Evolutionary conservation across 1,284 basidiomycete genomes (phyloP).

Genomic region (Peniophora sp.): DNA sequence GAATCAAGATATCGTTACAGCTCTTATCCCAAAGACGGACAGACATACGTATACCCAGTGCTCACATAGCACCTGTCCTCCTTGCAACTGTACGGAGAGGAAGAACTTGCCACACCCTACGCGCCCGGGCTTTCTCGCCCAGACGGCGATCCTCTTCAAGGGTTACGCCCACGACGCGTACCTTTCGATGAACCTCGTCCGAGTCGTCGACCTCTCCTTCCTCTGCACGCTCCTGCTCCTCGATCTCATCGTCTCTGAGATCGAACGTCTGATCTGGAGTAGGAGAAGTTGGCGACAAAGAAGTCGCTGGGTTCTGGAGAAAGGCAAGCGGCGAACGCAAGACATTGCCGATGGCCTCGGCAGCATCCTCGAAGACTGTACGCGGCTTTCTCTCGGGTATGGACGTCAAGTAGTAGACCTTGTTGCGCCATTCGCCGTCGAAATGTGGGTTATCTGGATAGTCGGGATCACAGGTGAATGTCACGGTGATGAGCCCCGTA

Average conservation of each 20-base stretch:
- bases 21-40: too few relatives aligned
- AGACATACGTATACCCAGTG: too few relatives aligned
- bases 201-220: slow-evolving; percentile 74
- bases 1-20: too few relatives aligned
- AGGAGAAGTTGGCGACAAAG: slow-evolving; percentile 24
- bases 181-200: slow-evolving; percentile 34
- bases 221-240: slow-evolving; percentile 68
- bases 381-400: slow-evolving; percentile 60
- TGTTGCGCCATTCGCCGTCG: slow-evolving; percentile 46
- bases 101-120: slow-evolving; percentile 31
- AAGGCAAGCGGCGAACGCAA: slow-evolving; percentile 43
- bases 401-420: slow-evolving; percentile 53
- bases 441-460: slow-evolving; percentile 34
- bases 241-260: slow-evolving; percentile 63
- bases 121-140: slow-evolving; percentile 22
- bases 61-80: neutral
- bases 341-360: slow-evolving; percentile 50
- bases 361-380: slow-evolving; percentile 61
- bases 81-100: slow-evolving; percentile 22
- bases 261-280: slow-evolving; percentile 62
- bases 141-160: slow-evolving; percentile 19
- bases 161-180: slow-evolving; percentile 31
- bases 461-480: slow-evolving; percentile 54
- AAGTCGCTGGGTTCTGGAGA: slow-evolving; percentile 8
- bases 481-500: slow-evolving; percentile 51